Conservation (phyloP, 331 rosid species). For the Stylosanthes scabra region DNA sequence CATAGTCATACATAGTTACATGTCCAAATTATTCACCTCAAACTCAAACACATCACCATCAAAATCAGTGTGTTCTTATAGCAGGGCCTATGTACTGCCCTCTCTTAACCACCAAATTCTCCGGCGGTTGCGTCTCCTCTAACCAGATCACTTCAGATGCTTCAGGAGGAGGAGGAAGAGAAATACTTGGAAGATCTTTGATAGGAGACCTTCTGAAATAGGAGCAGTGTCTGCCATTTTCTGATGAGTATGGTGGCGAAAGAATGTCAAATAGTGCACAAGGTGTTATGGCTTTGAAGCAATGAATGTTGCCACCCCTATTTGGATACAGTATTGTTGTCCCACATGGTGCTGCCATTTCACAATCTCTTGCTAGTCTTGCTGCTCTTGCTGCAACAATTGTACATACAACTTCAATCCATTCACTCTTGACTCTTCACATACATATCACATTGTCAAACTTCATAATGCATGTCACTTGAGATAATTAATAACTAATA, state of each 20-base stretch:
- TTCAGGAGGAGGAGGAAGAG: slow-evolving; percentile 18
- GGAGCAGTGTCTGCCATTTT: slow-evolving; percentile 52
- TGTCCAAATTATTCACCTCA: slow-evolving; percentile 29
- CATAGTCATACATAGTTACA: background rate
- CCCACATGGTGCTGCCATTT: slow-evolving; percentile 48
- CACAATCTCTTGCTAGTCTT: slow-evolving; percentile 44
- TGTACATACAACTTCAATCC: slow-evolving; percentile 1
- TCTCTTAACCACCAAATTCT: slow-evolving; percentile 42
- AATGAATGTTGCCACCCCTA: slow-evolving; percentile 54
- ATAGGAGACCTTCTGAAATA: slow-evolving; percentile 39
- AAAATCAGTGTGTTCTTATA: slow-evolving; percentile 37
- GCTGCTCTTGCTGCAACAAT: slow-evolving; percentile 53
- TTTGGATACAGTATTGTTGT: slow-evolving; percentile 51
- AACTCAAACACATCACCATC: background rate
- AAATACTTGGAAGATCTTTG: slow-evolving; percentile 45
- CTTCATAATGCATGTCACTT: too few species aligned
- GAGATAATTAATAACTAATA: too few species aligned
- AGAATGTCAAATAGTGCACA: slow-evolving; percentile 56
- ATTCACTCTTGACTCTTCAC: background rate
- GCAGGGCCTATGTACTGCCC: slow-evolving; percentile 53
- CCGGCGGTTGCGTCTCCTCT: slow-evolving; percentile 48
- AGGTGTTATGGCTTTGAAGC: slow-evolving; percentile 51
- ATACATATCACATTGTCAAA: too few species aligned
- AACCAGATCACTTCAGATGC: slow-evolving; percentile 48
- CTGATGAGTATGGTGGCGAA: slow-evolving; percentile 53